Conservation (phyloP, 176 grass and related monocot genomes). For the Aegilops sharonensis region DNA sequence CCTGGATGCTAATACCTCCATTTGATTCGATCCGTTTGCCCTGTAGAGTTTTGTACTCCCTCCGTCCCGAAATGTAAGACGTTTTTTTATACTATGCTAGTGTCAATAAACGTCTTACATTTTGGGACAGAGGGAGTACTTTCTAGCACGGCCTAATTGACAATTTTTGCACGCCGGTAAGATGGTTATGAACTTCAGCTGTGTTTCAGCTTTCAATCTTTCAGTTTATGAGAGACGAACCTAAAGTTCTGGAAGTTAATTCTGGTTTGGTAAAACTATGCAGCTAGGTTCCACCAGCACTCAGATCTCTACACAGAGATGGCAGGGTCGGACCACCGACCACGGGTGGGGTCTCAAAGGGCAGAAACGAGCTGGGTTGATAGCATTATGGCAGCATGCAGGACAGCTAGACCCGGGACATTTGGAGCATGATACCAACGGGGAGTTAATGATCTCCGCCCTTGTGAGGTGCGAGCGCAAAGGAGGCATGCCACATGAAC, state of each 20-base stretch:
- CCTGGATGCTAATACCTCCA: not conserved
- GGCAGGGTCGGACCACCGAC: constrained; percentile 29
- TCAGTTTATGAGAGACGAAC: not conserved
- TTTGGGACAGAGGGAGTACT: not conserved
- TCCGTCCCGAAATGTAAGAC: no score
- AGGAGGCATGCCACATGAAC: constrained; percentile 48
- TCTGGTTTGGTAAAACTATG: not conserved
- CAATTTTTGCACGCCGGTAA: not conserved
- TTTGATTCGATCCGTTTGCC: not conserved
- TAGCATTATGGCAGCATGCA: constrained; percentile 51
- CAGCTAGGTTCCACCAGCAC: constrained; percentile 17
- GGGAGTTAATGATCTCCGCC: constrained; percentile 40
- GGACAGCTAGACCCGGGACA: constrained; percentile 34
- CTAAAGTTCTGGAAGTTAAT: not conserved
- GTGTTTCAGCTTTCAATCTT: not conserved
- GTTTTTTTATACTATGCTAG: no score
- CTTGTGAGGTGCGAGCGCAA: constrained; percentile 30
- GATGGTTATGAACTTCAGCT: not conserved
- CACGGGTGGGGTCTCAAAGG: constrained; percentile 17
- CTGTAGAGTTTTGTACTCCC: not conserved
- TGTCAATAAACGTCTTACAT: no score
- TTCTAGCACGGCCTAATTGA: not conserved
- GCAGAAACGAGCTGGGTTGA: constrained; percentile 45
- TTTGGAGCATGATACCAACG: constrained; percentile 36
- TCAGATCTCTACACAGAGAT: constrained; percentile 10